Base-by-base conservation (phyloP, 768 basidiomycete genomes). In the Trametes elegans region DNA sequence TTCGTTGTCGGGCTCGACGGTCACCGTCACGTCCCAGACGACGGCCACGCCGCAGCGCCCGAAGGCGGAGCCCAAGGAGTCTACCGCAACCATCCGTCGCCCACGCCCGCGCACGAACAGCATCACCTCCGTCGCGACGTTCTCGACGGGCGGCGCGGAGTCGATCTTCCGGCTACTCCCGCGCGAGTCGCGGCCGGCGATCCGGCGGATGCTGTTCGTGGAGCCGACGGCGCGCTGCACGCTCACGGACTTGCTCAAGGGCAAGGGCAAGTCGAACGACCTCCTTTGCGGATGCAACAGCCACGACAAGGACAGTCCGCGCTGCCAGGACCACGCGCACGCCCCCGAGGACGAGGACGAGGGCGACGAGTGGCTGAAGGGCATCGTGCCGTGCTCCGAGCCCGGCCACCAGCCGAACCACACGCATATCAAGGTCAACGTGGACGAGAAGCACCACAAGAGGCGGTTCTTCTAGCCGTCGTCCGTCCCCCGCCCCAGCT, bases 111-210 rank as follows among this genome's bases (percentile, higher is more conserved):
- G 71, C 46, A 67, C 67, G 36, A 68, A 69, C 61, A 69, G 67
- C 60, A 28, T 58, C 19, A 64, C 70, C n/a, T 68, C 68, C 40
- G 79, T 84, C 47, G 71, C 80, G 38, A 92, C 91, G 1, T 88
- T 82, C 77, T 81, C 82, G 62, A 67, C 73, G 47, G 80, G 80
- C 50, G 87, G 90, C 18, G 85, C 92, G 24, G 96, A 98, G 69
- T 94, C 93, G 7, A 97, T 99, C 66, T 98, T 99, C 79, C 85
- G 96, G 18, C 78, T 98, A 9, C 79, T 99, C 21, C 97, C 97
- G 2, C 87, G 97, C 49, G 96, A 99, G 73, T 85, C 93, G 13
- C 83, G 97, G 35, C 80, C 87, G 7, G 92, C 90, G 13, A 79
- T 99, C 56, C 88, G 93, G 55, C 83, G 94, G 49, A 99, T 99